phyloP scores from a whole-genome alignment of 192 early-diverging fungal species.

The Coemansia sp. region DNA sequence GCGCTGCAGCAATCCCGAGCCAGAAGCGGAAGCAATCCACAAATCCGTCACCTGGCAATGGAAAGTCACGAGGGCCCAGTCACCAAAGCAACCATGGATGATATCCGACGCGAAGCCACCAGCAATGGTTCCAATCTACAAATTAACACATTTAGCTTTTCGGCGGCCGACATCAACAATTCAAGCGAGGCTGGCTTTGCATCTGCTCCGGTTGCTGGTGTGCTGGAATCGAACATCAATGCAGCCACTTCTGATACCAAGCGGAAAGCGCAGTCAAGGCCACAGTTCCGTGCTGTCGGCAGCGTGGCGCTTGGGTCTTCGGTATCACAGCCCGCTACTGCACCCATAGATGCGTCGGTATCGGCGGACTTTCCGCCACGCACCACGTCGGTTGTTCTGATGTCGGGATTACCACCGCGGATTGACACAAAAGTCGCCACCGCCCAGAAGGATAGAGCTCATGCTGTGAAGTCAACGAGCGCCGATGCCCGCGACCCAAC shows the following conservation, averaged over 20 bases:
- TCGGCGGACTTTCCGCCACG: slow-evolving; percentile 39
- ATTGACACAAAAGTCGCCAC: slow-evolving; percentile 27
- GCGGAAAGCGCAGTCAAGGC: slow-evolving; percentile 1
- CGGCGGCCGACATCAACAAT: not conserved
- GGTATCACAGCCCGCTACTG: slow-evolving; percentile 6
- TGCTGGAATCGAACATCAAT: slow-evolving; percentile 3
- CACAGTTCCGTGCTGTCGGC: not conserved
- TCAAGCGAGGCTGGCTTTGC: slow-evolving; percentile 5
- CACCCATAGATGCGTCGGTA: slow-evolving; percentile 9
- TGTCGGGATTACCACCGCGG: slow-evolving; percentile 17
- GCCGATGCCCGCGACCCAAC: slow-evolving; percentile 3
- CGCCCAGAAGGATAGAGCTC: slow-evolving; percentile 7
- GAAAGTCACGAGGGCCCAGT: slow-evolving; percentile 50
- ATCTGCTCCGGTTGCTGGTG: slow-evolving; percentile 9
- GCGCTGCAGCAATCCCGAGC: slow-evolving; percentile 32
- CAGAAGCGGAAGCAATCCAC: slow-evolving; percentile 50
- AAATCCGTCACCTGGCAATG: slow-evolving; percentile 54
- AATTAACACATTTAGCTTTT: slow-evolving; percentile 38
- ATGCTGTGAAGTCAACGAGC: slow-evolving; percentile 4
- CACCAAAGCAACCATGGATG: slow-evolving; percentile 53
- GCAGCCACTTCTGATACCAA: slow-evolving; percentile 16
- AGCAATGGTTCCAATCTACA: slow-evolving; percentile 37
- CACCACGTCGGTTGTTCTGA: slow-evolving; percentile 38
- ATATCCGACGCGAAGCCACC: slow-evolving; percentile 51
- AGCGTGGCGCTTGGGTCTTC: not conserved